Evolutionary conservation across 495 filamentous ascomycete genomes (phyloP), one percentile per base, ranked within the genome.

Genomic region (Viridothelium virens): DNA sequence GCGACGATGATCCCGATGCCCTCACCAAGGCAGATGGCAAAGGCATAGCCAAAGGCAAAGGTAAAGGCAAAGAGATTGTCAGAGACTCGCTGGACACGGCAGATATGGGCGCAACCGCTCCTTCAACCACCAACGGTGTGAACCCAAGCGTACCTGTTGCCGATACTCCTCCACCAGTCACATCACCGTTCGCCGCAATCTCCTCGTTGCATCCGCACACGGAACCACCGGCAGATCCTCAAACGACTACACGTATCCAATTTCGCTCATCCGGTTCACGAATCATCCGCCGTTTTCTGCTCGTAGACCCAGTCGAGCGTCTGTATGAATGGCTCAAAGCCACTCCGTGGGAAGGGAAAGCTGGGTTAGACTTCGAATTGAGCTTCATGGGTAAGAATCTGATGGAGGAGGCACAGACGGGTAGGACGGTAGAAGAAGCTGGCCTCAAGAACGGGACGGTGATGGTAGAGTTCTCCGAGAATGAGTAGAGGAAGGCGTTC

Each of bases 241-340:
- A 87, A 0, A 79, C 84, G 12, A 89, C 86, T 9, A 97, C 94
- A 12, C 85, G 95, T 37, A 91, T 98, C 67, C 94, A 97, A 72
- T 93, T 98, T 74, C 83, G 89, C 65, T 87, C 94, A 69, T 84
- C 91, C 0, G 86, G 84, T 48, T 91, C 91, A 10, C 84, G 91
- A 34, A 81, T 92, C 18, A 91, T 98, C 46, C 87, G 92, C 18
- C 83, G 89, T 14, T 98, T 98, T 77, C 74, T 80, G 7, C 73
- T 91, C n/a, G 75, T 84, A n/a, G 94, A 98, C 59, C 82, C 83
- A 0, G 91, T 98, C 5, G 78, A 84, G 56, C 83, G 91, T 12
- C 85, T 98, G 41, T 98, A 93, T 73, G 94, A 98, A 78, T 98
- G 93, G 91, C 84, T 98, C 48, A 97, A 97, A 77, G 89, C 92